Base-by-base conservation (phyloP, 805 yeast genomes). In the Saturnispora sanitii region DNA sequence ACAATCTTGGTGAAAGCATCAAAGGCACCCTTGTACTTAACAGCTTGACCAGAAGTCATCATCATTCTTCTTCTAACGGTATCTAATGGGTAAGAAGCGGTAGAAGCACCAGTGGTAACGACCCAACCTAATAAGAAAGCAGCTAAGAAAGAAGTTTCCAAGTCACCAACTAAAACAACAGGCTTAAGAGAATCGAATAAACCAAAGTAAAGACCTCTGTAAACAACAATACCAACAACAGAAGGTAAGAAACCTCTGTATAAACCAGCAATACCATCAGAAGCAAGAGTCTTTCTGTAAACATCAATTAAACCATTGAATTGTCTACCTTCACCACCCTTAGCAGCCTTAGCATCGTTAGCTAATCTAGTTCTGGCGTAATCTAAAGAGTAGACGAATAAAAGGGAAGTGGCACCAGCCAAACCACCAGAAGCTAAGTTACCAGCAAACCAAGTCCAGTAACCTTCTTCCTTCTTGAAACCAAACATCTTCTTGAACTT, bases 211-310 rank as follows among this genome's bases (percentile, higher is more conserved):
- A 87, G 75, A 84, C 96, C 96, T 82, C 96, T 86, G 95, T 88
- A 87, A 65, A 86, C 96, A 73, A 88, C 71, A 64, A 87, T 88
- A 81, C 96, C 96, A 58, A 85, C 76, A 66, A 88, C 96, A 59
- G 96, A 87, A 66, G 96, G 96, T 69, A 88, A 85, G 87, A 87
- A 87, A 77, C 96, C 96, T 80, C 96, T 84, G 87, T 87, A 87
- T 67, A 87, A 77, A 82, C 96, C 96, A 57, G 95, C 94, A 70
- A 87, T 64, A 83, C 96, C 96, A 67, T 88, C 96, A 57, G 95
- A 63, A 63, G 88, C 88, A 62, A 87, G 70, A 59, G 96, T 87
- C 82, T 87, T 84, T 76, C 75, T 84, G 86, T 87, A 87, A 60
- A 87, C 96, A 70, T 87, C 96, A 61, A 87, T 63, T 70, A 87